phyloP scores from a whole-genome alignment of 345 rosid genomes.

The Brassica rapa region DNA sequence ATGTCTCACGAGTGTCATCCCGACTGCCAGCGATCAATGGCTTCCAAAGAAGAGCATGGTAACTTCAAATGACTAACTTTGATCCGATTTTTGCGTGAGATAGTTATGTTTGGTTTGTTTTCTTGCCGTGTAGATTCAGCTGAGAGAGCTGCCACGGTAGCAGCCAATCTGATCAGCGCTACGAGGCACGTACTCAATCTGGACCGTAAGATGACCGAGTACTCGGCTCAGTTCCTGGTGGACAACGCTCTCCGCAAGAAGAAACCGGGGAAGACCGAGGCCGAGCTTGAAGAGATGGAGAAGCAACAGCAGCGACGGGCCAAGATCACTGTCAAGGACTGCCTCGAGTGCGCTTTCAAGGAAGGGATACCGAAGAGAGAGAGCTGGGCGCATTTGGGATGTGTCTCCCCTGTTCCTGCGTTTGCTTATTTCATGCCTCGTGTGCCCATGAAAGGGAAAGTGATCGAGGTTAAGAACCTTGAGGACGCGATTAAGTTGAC shows the following conservation, averaged over 20 bases:
- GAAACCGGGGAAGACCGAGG: not conserved
- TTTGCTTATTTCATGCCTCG: conserved; percentile 9
- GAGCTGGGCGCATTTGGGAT: conserved; percentile 25
- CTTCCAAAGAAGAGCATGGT: not conserved
- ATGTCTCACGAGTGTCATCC: not conserved
- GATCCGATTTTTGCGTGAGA: not conserved
- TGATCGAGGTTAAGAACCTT: not conserved
- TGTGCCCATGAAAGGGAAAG: conserved; percentile 21
- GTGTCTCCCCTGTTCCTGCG: not conserved
- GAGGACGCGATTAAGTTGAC: not conserved
- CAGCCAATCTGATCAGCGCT: not conserved
- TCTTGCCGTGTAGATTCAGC: not conserved
- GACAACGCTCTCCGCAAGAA: not conserved
- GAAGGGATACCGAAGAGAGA: not conserved
- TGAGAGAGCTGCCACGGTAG: not conserved
- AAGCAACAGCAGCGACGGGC: not conserved
- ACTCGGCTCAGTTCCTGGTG: conserved; percentile 29
- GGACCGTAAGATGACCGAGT: not conserved
- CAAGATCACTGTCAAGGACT: conserved; percentile 22
- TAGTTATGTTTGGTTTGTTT: too few species aligned
- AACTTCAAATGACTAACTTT: not conserved
- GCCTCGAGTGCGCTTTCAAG: not conserved
- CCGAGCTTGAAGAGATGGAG: not conserved
- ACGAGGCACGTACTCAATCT: not conserved
- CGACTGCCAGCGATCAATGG: not conserved